phyloP scores from a whole-genome alignment of 305 asterid genomes.

The Stenogyne calaminthoides region DNA sequence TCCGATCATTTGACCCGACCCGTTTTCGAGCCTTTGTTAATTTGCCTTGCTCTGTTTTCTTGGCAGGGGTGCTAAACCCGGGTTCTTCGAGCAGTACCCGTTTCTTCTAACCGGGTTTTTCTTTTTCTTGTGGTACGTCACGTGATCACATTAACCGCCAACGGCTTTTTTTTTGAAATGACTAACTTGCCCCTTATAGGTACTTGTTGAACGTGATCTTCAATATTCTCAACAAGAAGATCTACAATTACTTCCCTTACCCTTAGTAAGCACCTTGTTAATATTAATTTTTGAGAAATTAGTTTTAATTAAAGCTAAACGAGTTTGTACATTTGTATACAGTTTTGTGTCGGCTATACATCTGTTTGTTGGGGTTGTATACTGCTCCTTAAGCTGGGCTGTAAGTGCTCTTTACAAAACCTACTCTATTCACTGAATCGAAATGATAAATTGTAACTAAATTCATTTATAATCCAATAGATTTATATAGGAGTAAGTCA shows the following conservation, averaged over 20 bases:
- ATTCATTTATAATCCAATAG: too few relatives aligned
- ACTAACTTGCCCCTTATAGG: constrained; percentile 52
- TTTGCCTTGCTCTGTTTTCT: constrained; percentile 17
- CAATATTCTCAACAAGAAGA: constrained; percentile 99
- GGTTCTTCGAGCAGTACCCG: constrained; percentile 76
- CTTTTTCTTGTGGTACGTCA: constrained; percentile 94
- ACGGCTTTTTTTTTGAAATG: constrained; percentile 16
- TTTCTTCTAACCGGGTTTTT: constrained; percentile 87
- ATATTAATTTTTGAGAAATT: neutral
- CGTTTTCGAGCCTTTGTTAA: constrained; percentile 2
- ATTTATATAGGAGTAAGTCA: too few relatives aligned
- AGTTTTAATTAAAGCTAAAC: constrained; percentile 9
- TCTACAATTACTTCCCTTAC: constrained; percentile 97
- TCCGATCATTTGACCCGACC: constrained; percentile 33
- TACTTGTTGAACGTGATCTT: constrained; percentile 93
- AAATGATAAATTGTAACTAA: too few relatives aligned
- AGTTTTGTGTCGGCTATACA: constrained; percentile 94
- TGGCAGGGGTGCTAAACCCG: constrained; percentile 70
- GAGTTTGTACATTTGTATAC: constrained; percentile 23
- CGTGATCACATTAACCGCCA: constrained; percentile 15
- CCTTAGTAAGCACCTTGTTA: constrained; percentile 68
- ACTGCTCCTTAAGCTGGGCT: constrained; percentile 87
- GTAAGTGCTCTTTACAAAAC: constrained; percentile 55
- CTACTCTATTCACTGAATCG: too few relatives aligned
- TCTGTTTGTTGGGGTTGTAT: constrained; percentile 82